Evolutionary conservation across 129 eudicot species (phyloP), one percentile per base, ranked within the genome.

Genomic region (Pulicaria dysenterica): DNA sequence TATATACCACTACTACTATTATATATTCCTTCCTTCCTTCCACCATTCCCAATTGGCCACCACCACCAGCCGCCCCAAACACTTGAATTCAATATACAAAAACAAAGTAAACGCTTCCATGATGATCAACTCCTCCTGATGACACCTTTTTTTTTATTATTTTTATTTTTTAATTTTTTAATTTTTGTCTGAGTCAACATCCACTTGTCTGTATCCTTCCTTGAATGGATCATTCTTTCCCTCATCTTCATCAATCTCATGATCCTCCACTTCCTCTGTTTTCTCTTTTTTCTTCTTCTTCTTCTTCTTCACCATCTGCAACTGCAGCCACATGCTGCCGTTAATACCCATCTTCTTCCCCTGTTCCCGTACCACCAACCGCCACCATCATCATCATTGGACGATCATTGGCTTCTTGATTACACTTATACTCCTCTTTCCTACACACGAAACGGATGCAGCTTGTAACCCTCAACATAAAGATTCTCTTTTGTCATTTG

Each of bases 41-140:
- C 31, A 24, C 31, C 31, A 24, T 24, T 24, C n/a, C n/a, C n/a
- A n/a, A n/a, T n/a, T n/a, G n/a, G n/a, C n/a, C 31, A 24, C 31
- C 48, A 6, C n/a, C n/a, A 60, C 37, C 43, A 60, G 66, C 66
- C 46, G 66, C 44, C 66, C 66, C 47, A 14, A n/a, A 15, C 59
- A 6, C 67, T 38, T 2, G n/a, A 1, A 8, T 34, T 13, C 1
- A 59, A 4, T 36, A 37, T 7, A 40, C 13, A 42, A 6, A 62
- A 34, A 72, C 70, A 85, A 85, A 79, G 84, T 82, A 82, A 82
- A 82, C 83, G 82, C 84, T 66, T 66, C 69, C 75, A 72, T 73
- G 60, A 69, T 47, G 61, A 74, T 65, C 59, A 64, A 54, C 50
- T 49, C 73, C 59, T 11, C 31, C 31, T 44, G 31, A 41, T 46